Evolutionary conservation across 441 rosid species (phyloP), one percentile per base, ranked within the genome.

Genomic region (Metrosideros polymorpha): DNA sequence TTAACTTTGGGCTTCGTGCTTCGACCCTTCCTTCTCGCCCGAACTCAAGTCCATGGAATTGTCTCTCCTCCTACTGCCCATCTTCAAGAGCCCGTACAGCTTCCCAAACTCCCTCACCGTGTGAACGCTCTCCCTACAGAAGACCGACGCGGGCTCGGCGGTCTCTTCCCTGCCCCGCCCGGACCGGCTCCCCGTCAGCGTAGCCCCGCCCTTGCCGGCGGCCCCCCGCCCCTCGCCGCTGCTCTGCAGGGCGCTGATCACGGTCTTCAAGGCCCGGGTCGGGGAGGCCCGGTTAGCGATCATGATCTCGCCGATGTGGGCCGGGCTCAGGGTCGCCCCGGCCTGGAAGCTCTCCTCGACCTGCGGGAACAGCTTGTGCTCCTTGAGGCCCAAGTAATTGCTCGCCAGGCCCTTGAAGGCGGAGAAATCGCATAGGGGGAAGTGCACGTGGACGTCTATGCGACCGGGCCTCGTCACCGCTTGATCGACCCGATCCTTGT

Each of bases 301-400:
- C 98, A 95, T 93, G 29, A 95, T 91, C 87, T 94, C 98, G 22
- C 95, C 93, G 25, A 95, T 93, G 89, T 95, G 96, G 3, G 96
- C 96, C 13, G 94, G 93, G 87, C 61, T 83, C 63, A 83, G 43
- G 82, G 15, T 50, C 45, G 6, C 83, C 19, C 66, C 85, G 51
- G 75, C 54, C 83, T 51, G 84, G 45, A 95, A 92, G 61, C 92
- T 89, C 88, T 95, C 96, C 89, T 94, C 95, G 43, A 94, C 95
- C 43, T 93, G 96, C 29, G 94, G 92, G 85, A 95, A 95, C 85
- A 94, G 83, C 84, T 92, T 93, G 84, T 95, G 98, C 52, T 94
- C 95, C 90, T 91, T 93, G 5, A 95, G 87, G 7, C 96, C 95
- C 59, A 95, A 85, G 84, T 91, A 93, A 85, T 83, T 92, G 53